Evolutionary conservation across 2,329 filamentous ascomycete genomes (phyloP), one percentile per base, ranked within the genome.

Genomic region (Arthrobotrys pseudoclavata): DNA sequence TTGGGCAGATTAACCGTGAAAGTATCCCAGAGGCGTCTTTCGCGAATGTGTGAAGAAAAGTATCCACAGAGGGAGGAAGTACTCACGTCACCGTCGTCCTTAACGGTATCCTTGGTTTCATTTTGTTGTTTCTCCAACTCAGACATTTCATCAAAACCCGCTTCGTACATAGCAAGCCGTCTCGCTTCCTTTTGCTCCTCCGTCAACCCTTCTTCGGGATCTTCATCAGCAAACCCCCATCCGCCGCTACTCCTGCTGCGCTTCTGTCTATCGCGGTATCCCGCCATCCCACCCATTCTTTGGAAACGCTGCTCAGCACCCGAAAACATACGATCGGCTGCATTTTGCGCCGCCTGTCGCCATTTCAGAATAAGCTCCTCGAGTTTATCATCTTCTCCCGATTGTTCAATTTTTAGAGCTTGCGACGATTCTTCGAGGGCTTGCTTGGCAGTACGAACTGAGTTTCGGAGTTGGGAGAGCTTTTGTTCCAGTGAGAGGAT

Each of bases 311-410:
- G 79, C 20, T 79, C 79, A 20, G 76, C 80, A 40, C 79, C 67
- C 13, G 66, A 75, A 60, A 80, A 81, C 53, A 81, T 76, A 29
- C 78, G 78, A 47, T 81, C 80, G 3, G 80, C 80, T 15, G 80
- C 80, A 40, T 50, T 61, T 26, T 80, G 79, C 6, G 79, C 72
- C 0, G 80, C 79, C 18, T 57, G 45, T 37, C 72, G 76, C 80
- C 80, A 81, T 61, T 80, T 81, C 26, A 69, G 64, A 52, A 81
- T 80, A 34, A 80, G 26, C 31, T 79, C 80, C 57, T 81, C 79
- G 2, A 81, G 66, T 57, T 79, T 76, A 42, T 45, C 69, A 48
- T 79, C 75, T 50, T 80, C 79, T 5, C 79, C 79, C 2, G 79
- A 80, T 55, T 79, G 71, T 63, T 81, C 80, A 10, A 81, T 80